Base-by-base conservation (phyloP, 768 basidiomycete genomes). In the Trametes elegans region DNA sequence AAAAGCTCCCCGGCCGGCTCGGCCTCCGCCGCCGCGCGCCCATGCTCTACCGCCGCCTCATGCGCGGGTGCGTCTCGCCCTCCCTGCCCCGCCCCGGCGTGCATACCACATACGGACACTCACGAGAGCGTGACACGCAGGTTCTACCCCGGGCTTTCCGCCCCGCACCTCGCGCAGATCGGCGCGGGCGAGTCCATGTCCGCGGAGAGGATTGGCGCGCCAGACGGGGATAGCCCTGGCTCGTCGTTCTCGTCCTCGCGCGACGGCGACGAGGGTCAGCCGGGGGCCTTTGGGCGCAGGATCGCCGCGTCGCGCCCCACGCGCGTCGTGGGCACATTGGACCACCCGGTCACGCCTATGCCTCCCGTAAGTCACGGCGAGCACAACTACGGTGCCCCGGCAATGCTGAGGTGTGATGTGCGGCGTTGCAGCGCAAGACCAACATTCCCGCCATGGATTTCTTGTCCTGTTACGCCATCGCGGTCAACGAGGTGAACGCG, bases 401-500 rank as follows among this genome's bases (percentile, higher is more conserved):
- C n/a, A n/a, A n/a, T n/a, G 36, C 43, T n/a, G 27, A 45, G 32
- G 19, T 38, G 7, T 21, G 32, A 38, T 28, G 34, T 24, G 29
- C 21, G 29, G 27, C 14, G 36, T 43, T 34, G 36, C 50, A 93
- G 90, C 81, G 88, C 57, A 88, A 81, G 69, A 90, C 90, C 8
- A 85, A 87, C 62, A 93, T 97, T 46, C 93, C 93, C 0, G 93
- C 92, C 0, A 84, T 98, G 71, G 94, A 98, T 66, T 95, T 94
- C 66, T 74, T 98, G 56, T 90, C 88, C 1, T 92, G 91, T 57
- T 98, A 97, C 70, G 95, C 93, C 3, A 95, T 94, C 49, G 91
- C 92, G 16, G 93, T 94, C 11, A 96, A 96, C 64, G 95, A 97
- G 68, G 93, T 96, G 11, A 97, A 96, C 64, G 94, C 94, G 4